phyloP scores from a whole-genome alignment of 176 grass and related monocot genomes.

The Carex kokanica region DNA sequence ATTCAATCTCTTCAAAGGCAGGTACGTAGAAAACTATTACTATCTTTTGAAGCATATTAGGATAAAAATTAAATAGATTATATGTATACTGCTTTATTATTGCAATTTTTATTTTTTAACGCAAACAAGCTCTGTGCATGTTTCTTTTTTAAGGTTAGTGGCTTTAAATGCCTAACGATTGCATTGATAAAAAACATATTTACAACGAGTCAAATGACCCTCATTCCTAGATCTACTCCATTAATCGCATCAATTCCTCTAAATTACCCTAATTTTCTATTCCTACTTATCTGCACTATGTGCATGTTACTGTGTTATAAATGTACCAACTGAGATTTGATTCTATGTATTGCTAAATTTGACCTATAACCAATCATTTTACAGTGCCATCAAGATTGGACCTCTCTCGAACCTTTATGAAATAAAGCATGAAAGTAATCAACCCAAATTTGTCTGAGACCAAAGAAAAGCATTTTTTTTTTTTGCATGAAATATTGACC shows the following conservation, averaged over 20 bases:
- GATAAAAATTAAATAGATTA: not conserved
- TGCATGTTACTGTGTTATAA: no score
- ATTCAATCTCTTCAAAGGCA: slow-evolving; percentile 37
- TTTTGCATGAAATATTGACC: not conserved
- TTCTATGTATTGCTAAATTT: not conserved
- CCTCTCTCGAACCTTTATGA: not conserved
- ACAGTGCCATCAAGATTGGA: not conserved
- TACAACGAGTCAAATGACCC: no score
- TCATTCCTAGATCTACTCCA: no score
- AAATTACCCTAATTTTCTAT: no score
- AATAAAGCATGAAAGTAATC: not conserved
- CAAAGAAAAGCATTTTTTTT: not conserved
- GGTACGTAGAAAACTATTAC: not conserved
- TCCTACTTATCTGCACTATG: no score
- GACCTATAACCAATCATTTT: not conserved
- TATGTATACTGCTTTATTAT: not conserved
- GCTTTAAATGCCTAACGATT: no score
- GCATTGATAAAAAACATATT: no score
- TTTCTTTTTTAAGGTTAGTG: no score
- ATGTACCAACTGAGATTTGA: no score
- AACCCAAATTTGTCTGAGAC: not conserved
- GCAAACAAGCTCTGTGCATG: not conserved
- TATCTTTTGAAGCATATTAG: not conserved
- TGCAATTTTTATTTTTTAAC: not conserved
- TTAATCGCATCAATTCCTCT: no score